Evolutionary conservation across 768 basidiomycete genomes (phyloP), one percentile per base, ranked within the genome.

Genomic region (Dioszegia aurantiaca): DNA sequence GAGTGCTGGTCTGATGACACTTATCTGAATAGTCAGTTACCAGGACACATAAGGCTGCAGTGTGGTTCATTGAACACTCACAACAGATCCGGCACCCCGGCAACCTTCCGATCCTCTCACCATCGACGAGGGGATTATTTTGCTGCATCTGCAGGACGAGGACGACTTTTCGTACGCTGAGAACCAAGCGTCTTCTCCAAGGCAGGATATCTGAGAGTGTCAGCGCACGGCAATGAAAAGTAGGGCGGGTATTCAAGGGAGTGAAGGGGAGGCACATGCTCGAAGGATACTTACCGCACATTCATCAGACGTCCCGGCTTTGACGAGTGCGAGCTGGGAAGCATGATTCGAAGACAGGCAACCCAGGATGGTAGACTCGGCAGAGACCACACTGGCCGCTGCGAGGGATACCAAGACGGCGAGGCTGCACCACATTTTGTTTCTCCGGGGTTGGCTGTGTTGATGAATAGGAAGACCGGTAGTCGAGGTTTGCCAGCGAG

Each of bases 291-390:
- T 39, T 27, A 53, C 51, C 6, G 51, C 51, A 53, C 51, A 53
- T 24, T 53, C 51, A 40, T 53, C 51, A 10, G 37, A 30, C 4
- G 51, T 39, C 51, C 40, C 33, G 24, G 16, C 51, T n/a, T 39
- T n/a, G 19, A 26, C 8, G 24, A 53, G 36, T 27, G 12, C 24
- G 21, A 37, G 27, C 4, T 19, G 3, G 24, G 36, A 40, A 10
- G 39, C 26, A 17, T 4, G 12, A 37, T n/a, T 24, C 12, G 31
- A 4, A 1, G 51, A 40, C 5, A 53, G 51, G 24, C 51, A 53
- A 26, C 51, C 51, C 21, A 53, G 39, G 14, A 53, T n/a, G 4
- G 51, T 53, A 2, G 51, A 40, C n/a, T 53, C 36, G 51, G 51
- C 51, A 24, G 36, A 4, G 4, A 19, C 51, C 11, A 53, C 4